Conservation (phyloP, 2,329 filamentous ascomycete species). For the Ophiocordyceps camponoti-saundersi region DNA sequence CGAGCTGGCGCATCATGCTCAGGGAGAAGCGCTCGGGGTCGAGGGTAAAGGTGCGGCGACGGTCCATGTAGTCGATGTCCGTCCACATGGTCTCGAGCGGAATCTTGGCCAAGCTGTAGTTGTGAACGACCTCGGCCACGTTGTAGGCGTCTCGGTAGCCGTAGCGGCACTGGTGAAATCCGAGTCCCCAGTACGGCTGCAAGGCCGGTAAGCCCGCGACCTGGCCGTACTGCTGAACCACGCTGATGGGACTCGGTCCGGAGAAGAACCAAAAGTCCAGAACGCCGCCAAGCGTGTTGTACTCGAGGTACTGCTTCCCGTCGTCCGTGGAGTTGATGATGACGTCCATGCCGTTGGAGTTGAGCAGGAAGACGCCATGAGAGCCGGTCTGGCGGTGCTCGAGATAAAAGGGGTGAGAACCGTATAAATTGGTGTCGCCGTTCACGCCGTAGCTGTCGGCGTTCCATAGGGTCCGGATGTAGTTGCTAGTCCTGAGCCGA, state of each 20-base stretch:
- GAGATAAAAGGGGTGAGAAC: slow-evolving; percentile 61
- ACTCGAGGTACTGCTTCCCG: slow-evolving; percentile 56
- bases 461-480: slow-evolving; percentile 49
- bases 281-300: slow-evolving; percentile 61
- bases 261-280: slow-evolving; percentile 69
- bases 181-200: slow-evolving; percentile 69
- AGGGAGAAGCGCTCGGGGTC: slow-evolving; percentile 53
- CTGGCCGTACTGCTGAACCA: slow-evolving; percentile 53
- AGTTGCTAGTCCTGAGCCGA: slow-evolving; percentile 46
- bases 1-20: slow-evolving; percentile 44
- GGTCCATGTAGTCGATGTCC: slow-evolving; percentile 56
- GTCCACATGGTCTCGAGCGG: slow-evolving; percentile 62
- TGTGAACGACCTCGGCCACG: slow-evolving; percentile 47
- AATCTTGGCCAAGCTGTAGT: slow-evolving; percentile 46
- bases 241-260: slow-evolving; percentile 49
- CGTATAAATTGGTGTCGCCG: slow-evolving; percentile 55
- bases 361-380: slow-evolving; percentile 64
- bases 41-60: slow-evolving; percentile 37
- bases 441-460: slow-evolving; percentile 47
- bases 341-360: slow-evolving; percentile 61
- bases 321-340: slow-evolving; percentile 44
- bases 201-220: slow-evolving; percentile 56
- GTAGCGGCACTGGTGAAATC: slow-evolving; percentile 62
- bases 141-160: slow-evolving; percentile 61
- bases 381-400: slow-evolving; percentile 32